Evolutionary conservation across 1,284 basidiomycete species (phyloP), one percentile per base, ranked within the genome.

Genomic region (Apiotrichum montevideense): DNA sequence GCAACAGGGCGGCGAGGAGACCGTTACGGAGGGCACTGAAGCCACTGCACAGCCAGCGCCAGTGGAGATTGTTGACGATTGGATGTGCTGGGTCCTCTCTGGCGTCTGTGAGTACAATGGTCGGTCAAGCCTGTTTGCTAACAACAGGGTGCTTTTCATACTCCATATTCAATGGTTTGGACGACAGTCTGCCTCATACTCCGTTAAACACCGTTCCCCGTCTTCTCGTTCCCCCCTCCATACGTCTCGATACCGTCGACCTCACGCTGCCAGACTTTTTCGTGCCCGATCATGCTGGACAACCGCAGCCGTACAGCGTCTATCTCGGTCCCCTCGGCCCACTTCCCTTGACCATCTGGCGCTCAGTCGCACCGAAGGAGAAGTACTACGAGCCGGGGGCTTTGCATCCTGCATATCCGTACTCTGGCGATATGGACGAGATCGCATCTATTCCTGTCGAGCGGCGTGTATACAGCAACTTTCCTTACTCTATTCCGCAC

Each of bases 21-120:
- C 42, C 4, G 51, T 56, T 13, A 55, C 51, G 9, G 58, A 48
- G n/a, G 58, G 58, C 15, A 57, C 46, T 51, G 51, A 49, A 2
- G 4, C 37, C 3, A 53, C 51, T 0, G 50, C 46, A 6, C 51
- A 40, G 4, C 41, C 43, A 11, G 58, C 46, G 4, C 46, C 43
- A 0, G 60, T 67, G 35, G 71, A 73, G 32, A 61, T 53, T 73
- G 90, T 96, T 11, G 90, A 95, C 69, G 93, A 97, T 71, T 92
- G 90, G 77, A 81, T 94, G 58, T 91, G 90, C 69, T 97, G 93
- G 93, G 92, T 90, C 8, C 92, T 97, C 63, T 90, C 93, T 60
- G 90, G 93, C 50, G 93, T 96, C 54, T 90, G 91, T 93, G 77
- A 77, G 90, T 83, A 21, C 21, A 21, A 21, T 21, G 21, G 21